Evolutionary conservation across 2,329 filamentous ascomycete genomes (phyloP), one percentile per base, ranked within the genome.

Genomic region (Claviceps capensis): DNA sequence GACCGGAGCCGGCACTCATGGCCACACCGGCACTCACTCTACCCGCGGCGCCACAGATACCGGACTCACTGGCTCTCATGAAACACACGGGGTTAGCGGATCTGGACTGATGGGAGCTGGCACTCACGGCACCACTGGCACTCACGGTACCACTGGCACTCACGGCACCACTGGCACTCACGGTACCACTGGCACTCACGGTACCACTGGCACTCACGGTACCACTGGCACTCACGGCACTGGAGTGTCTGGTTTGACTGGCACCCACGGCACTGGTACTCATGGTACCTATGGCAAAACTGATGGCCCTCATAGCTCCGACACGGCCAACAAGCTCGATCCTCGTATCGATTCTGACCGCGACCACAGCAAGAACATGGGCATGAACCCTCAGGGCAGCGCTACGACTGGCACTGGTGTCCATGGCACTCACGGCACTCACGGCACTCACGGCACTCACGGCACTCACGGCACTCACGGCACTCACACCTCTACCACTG

Each of bases 321-420:
- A 74, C 54, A 11, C 71, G n/a, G 57, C 67, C 19, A 81, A 81
- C 68, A 76, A 76, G 59, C 43, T 63, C 2, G 77, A 81, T 56
- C 76, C 76, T 17, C 66, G 75, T n/a, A 67, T 77, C 50, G 76
- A 80, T 60, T 75, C 72, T 4, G 74, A 80, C 58, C 66, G 73
- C 13, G 72, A 74, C 52, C 63, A 67, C 45, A 65, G 63, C 58
- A 60, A 60, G 51, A 69, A 63, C 59, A 36, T 63, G 55, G 63
- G 64, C 6, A 53, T 57, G 37, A 65, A 65, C 54, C 59, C 63
- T 11, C 68, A 71, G 5, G 54, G 55, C 16, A 53, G 42, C 26
- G 52, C 45, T 42, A 55, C 52, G 17, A 54, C 53, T 14, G 51
- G 52, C 14, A 53, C 52, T 14, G 37, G 37, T 19, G n/a, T 22